phyloP scores from a whole-genome alignment of 805 yeast species.

The Cyberlindnera americana region DNA sequence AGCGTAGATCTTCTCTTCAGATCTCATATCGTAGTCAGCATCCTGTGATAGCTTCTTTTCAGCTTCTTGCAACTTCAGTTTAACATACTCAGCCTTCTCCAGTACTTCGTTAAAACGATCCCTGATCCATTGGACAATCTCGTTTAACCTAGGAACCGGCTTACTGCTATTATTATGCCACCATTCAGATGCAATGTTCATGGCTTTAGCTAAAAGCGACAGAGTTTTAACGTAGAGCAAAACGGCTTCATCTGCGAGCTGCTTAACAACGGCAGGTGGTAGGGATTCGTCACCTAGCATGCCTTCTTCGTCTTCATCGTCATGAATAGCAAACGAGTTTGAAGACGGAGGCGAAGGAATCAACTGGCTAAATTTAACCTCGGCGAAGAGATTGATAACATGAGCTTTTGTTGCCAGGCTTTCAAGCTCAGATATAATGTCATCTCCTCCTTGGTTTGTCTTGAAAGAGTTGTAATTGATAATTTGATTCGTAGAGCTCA shows the following conservation, averaged over 20 bases:
- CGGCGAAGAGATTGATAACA: conserved; percentile 85
- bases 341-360: conserved; percentile 58
- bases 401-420: conserved; percentile 85
- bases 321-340: conserved; percentile 34
- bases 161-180: conserved; percentile 58
- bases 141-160: conserved; percentile 49
- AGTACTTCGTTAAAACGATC: conserved; percentile 84
- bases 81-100: conserved; percentile 81
- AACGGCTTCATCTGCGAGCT: conserved; percentile 82
- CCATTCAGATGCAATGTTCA: conserved; percentile 85
- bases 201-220: conserved; percentile 78
- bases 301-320: conserved; percentile 33
- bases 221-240: conserved; percentile 80
- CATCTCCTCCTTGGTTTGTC: conserved; percentile 26
- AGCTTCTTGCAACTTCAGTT: conserved; percentile 52
- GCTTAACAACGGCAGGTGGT: conserved; percentile 54
- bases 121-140: conserved; percentile 76
- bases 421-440: conserved; percentile 52
- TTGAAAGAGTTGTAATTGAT: conserved; percentile 15
- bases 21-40: conserved; percentile 8
- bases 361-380: conserved; percentile 82
- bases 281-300: conserved; percentile 28
- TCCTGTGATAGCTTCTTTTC: conserved; percentile 31
- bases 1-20: conserved; percentile 45
- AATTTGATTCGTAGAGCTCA: conserved; percentile 22